Conservation (phyloP, 1,139 yeast genomes). For the Saccharomyces pastorianus region DNA sequence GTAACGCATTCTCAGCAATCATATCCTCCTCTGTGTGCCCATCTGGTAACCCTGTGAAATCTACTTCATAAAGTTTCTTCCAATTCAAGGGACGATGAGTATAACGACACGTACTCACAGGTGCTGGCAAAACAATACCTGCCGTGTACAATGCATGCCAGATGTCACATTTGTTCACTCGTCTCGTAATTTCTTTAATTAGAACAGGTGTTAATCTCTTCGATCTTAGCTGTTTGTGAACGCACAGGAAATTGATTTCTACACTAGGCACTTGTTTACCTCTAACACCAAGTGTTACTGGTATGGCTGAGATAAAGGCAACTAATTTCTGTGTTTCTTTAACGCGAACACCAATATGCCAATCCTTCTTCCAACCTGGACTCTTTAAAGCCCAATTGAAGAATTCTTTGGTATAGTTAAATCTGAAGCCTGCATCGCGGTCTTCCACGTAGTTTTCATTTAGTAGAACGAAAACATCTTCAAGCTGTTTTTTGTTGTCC, state of each 20-base stretch:
- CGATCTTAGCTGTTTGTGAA: constrained; percentile 88
- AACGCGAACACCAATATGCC: constrained; percentile 93
- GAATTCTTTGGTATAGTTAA: constrained; percentile 76
- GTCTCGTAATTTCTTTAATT: constrained; percentile 87
- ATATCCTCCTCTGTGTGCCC: constrained; percentile 69
- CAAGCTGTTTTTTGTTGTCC: constrained; percentile 32
- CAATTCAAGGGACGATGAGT: constrained; percentile 92
- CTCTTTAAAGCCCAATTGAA: constrained; percentile 90
- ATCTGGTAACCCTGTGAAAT: constrained; percentile 75
- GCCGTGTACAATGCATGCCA: constrained; percentile 98
- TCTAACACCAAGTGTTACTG: constrained; percentile 61
- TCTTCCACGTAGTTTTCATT: constrained; percentile 94
- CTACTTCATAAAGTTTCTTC: constrained; percentile 83
- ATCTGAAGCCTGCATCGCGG: constrained; percentile 82
- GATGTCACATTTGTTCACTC: constrained; percentile 73
- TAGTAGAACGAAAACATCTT: constrained; percentile 65
- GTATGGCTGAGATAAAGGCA: constrained; percentile 89
- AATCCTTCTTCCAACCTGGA: constrained; percentile 84
- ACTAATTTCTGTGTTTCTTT: constrained; percentile 66
- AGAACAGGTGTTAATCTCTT: constrained; percentile 90
- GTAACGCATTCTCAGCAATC: constrained; percentile 72
- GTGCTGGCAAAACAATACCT: constrained; percentile 85
- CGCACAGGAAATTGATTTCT: constrained; percentile 88
- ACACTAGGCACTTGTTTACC: constrained; percentile 54
- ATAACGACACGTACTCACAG: constrained; percentile 83